Conservation (phyloP, 2,329 filamentous ascomycete species). For the Claviceps purpurea region DNA sequence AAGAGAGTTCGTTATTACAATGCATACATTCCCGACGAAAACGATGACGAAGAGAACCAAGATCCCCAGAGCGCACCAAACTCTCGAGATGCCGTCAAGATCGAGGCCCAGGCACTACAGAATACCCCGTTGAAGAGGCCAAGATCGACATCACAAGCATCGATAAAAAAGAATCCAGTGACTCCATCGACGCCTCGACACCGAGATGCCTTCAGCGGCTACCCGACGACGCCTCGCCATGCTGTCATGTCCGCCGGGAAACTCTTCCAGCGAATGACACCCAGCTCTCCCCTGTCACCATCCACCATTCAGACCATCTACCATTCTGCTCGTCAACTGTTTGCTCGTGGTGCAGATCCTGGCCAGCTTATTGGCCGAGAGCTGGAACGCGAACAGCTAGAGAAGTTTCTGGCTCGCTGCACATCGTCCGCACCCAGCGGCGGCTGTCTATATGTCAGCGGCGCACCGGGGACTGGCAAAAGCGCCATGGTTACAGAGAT, state of each 20-base stretch:
- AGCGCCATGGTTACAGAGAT: conserved; percentile 84
- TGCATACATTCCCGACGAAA: conserved; percentile 34
- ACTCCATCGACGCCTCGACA: conserved; percentile 66
- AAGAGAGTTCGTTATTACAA: conserved; percentile 34
- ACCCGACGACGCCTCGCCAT: conserved; percentile 70
- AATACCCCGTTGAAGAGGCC: conserved; percentile 15
- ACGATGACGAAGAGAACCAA: conserved; percentile 48
- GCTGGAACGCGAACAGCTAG: conserved; percentile 49
- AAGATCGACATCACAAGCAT: conserved; percentile 17
- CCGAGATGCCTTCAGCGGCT: conserved; percentile 60
- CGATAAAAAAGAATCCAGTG: conserved; percentile 34
- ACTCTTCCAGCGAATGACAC: conserved; percentile 64
- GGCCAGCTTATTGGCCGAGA: conserved; percentile 69
- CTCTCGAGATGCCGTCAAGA: conserved; percentile 22
- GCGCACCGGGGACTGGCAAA: conserved; percentile 91
- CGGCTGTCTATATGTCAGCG: conserved; percentile 88
- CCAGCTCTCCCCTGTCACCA: conserved; percentile 60
- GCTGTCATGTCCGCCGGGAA: conserved; percentile 66
- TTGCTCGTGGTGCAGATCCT: conserved; percentile 65
- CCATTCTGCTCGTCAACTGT: conserved; percentile 74
- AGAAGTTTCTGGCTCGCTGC: conserved; percentile 53
- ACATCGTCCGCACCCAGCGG: conserved; percentile 50
- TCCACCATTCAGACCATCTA: conserved; percentile 63
- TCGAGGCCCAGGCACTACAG: conserved; percentile 30
- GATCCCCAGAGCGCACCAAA: conserved; percentile 24